phyloP scores from a whole-genome alignment of 2,329 filamentous ascomycete species.

The Ceratocystis ficicola region DNA sequence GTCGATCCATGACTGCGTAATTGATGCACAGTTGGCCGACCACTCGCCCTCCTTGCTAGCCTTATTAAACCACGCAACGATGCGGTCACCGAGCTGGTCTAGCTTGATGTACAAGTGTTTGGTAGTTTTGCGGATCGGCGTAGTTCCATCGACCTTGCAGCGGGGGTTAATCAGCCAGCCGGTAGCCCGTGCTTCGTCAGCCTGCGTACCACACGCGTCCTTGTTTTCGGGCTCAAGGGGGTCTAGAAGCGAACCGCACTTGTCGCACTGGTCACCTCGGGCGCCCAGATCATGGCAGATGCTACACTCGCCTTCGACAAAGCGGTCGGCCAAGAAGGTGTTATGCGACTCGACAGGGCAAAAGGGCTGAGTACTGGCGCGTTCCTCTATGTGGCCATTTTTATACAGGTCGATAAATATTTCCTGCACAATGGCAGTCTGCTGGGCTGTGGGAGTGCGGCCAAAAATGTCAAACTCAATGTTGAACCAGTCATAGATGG shows the following conservation, averaged over 20 bases:
- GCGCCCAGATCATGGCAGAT: constrained; percentile 61
- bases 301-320: constrained; percentile 68
- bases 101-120: constrained; percentile 86
- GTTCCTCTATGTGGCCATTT: constrained; percentile 79
- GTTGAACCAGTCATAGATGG: constrained; percentile 92
- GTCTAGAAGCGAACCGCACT: constrained; percentile 60
- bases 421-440: constrained; percentile 85
- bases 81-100: constrained; percentile 65
- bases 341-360: constrained; percentile 56
- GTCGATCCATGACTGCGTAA: constrained; percentile 69
- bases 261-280: constrained; percentile 62
- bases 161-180: constrained; percentile 62
- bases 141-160: constrained; percentile 81
- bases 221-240: constrained; percentile 45
- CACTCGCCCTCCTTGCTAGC: constrained; percentile 63
- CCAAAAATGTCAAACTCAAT: constrained; percentile 93
- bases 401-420: constrained; percentile 81
- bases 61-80: constrained; percentile 65
- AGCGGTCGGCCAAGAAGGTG: constrained; percentile 73
- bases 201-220: constrained; percentile 29
- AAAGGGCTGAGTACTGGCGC: constrained; percentile 78
- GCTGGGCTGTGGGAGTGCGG: constrained; percentile 74
- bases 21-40: constrained; percentile 62
- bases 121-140: constrained; percentile 66
- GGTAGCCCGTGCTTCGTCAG: constrained; percentile 29